A percentile compares a stretch with the other conserved stretches of the same genome.
Conservation (phyloP, 2,329 filamentous ascomycete genomes). For the Didymosphaeria variabile region DNA sequence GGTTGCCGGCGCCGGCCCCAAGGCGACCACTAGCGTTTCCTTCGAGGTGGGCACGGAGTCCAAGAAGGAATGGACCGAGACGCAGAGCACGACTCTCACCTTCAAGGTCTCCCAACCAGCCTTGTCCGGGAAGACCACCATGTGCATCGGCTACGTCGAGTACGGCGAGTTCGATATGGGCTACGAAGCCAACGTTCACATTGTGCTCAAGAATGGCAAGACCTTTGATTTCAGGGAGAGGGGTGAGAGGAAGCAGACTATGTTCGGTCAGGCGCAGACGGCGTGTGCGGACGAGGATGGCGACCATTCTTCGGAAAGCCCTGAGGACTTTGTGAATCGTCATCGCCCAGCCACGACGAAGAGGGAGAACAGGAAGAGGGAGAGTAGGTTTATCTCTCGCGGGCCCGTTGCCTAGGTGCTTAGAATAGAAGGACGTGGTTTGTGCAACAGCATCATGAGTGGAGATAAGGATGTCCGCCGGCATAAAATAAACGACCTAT, state of each 20-base stretch:
- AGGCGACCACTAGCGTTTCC: background rate
- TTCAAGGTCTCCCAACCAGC: slow-evolving; percentile 3
- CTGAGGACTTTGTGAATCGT: slow-evolving; percentile 4
- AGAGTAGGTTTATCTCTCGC: slow-evolving; percentile 6
- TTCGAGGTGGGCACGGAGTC: slow-evolving; percentile 4
- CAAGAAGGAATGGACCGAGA: slow-evolving; percentile 11
- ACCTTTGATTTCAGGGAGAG: slow-evolving; percentile 13
- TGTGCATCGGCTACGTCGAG: slow-evolving; percentile 12
- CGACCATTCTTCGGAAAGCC: background rate
- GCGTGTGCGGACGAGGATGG: slow-evolving; percentile 14
- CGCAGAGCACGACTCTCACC: background rate
- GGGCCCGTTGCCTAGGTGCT: background rate
- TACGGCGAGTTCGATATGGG: slow-evolving; percentile 11
- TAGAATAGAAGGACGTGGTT: background rate
- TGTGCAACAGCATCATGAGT: too few relatives aligned
- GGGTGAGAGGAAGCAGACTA: slow-evolving; percentile 7
- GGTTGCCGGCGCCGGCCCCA: slow-evolving; percentile 16
- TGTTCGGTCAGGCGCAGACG: slow-evolving; percentile 3
- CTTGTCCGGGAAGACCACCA: slow-evolving; percentile 7
- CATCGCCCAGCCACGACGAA: background rate
- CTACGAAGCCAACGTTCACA: slow-evolving; percentile 11
- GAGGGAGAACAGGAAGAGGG: slow-evolving; percentile 2
- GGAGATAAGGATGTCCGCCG: too few relatives aligned
- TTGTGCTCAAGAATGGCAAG: slow-evolving; percentile 11
- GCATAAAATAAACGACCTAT: too few relatives aligned